phyloP scores from a whole-genome alignment of 345 rosid species.

The Melaleuca alternifolia region DNA sequence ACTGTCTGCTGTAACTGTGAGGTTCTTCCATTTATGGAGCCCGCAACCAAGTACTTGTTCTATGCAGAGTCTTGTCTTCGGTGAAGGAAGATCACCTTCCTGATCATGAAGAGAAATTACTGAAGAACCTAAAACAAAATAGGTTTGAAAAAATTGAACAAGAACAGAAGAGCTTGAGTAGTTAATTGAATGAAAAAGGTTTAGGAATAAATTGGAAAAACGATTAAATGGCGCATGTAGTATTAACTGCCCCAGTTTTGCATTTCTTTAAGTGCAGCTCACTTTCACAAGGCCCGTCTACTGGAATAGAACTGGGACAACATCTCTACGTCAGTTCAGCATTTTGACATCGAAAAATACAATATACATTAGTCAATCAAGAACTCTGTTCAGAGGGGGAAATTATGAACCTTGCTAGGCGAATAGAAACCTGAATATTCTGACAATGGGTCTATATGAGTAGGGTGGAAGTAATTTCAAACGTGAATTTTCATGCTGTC shows the following conservation, averaged over 20 bases:
- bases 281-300: background rate
- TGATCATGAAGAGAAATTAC: background rate
- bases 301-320: background rate
- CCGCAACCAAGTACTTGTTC: no score
- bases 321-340: background rate
- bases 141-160: background rate
- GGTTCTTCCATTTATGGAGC: no score
- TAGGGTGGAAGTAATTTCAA: background rate
- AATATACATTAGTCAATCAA: background rate
- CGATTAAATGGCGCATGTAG: background rate
- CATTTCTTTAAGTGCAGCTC: background rate
- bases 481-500: background rate
- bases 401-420: background rate
- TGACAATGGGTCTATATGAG: background rate
- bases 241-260: background rate
- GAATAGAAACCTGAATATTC: background rate
- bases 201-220: background rate
- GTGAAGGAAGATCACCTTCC: background rate
- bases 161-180: background rate
- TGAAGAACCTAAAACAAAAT: background rate
- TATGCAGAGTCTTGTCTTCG: background rate
- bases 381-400: background rate
- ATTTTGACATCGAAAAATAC: background rate
- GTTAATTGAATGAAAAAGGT: background rate
- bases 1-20: background rate